Evolutionary conservation across 352 stramenopile genomes (phyloP).

Genomic region (Pythium coloratum): DNA sequence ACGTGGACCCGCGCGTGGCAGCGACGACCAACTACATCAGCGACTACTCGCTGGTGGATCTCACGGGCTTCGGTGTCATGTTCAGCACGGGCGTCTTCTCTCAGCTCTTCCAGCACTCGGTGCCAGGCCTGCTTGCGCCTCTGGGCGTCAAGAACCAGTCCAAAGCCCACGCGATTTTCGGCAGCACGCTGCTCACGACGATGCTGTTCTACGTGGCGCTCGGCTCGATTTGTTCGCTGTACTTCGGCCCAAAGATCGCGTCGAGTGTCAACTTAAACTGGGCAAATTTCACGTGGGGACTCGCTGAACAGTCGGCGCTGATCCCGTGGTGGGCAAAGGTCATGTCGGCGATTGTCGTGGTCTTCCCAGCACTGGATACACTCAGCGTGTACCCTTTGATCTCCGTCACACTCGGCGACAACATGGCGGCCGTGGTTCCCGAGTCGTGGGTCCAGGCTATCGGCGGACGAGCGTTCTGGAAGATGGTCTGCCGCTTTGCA

Average conservation of each 20-base stretch:
- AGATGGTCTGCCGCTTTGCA: conserved; percentile 74
- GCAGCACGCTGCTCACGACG: conserved; percentile 79
- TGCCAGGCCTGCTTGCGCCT: conserved; percentile 81
- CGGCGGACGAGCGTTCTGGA: conserved; percentile 48
- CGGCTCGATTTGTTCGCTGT: conserved; percentile 72
- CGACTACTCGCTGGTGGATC: conserved; percentile 61
- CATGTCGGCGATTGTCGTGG: conserved; percentile 80
- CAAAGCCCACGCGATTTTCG: conserved; percentile 71
- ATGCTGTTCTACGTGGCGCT: conserved; percentile 84
- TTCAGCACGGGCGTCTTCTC: conserved; percentile 91
- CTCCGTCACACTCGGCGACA: conserved; percentile 90
- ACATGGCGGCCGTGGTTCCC: conserved; percentile 72
- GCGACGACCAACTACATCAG: conserved; percentile 45
- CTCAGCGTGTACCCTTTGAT: conserved; percentile 92
- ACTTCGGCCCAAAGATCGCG: conserved; percentile 79
- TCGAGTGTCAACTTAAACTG: conserved; percentile 93
- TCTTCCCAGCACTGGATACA: conserved; percentile 90
- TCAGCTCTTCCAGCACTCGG: conserved; percentile 90
- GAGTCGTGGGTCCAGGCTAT: conserved; percentile 36
- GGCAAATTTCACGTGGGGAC: conserved; percentile 84
- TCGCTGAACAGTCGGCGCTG: conserved; percentile 42
- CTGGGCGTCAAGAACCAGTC: conserved; percentile 59
- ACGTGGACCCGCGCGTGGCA: conserved; percentile 3
- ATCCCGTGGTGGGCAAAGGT: conserved; percentile 61
- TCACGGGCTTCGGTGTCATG: conserved; percentile 85